Evolutionary conservation across 73 alveolate genomes (phyloP).

Genomic region (Tetrahymena elliotti): DNA sequence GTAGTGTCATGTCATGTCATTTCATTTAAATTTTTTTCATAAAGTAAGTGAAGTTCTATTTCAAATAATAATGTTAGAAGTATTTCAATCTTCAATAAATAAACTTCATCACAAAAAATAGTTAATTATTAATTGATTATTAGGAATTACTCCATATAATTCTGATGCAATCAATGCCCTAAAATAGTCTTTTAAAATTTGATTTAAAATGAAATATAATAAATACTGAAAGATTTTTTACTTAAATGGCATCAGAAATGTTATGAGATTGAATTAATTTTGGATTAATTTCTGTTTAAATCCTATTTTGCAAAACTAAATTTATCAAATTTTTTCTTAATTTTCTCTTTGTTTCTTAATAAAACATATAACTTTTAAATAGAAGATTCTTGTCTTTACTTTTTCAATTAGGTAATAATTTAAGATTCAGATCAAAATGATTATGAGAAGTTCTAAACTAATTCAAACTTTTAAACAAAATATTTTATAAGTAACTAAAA

Average conservation of each 20-base stretch:
- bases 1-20: no score
- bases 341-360: not conserved
- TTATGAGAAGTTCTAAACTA: not conserved
- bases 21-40: no score
- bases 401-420: no score
- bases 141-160: no score
- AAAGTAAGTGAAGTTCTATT: no score
- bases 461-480: not conserved
- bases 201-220: not conserved
- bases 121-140: not conserved
- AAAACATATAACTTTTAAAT: no score
- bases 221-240: not conserved
- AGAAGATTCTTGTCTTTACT: not conserved
- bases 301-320: not conserved
- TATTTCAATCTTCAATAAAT: no score
- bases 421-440: not conserved
- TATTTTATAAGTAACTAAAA: not conserved
- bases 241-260: not conserved
- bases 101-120: not conserved
- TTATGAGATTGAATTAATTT: not conserved
- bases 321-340: no score
- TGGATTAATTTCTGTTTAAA: not conserved
- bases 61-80: no score
- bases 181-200: no score
- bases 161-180: not conserved